A percentile compares a stretch with the other conserved stretches of the same genome.
phyloP scores from a whole-genome alignment of 179 eudicot genomes.

The Patellifolia procumbens region DNA sequence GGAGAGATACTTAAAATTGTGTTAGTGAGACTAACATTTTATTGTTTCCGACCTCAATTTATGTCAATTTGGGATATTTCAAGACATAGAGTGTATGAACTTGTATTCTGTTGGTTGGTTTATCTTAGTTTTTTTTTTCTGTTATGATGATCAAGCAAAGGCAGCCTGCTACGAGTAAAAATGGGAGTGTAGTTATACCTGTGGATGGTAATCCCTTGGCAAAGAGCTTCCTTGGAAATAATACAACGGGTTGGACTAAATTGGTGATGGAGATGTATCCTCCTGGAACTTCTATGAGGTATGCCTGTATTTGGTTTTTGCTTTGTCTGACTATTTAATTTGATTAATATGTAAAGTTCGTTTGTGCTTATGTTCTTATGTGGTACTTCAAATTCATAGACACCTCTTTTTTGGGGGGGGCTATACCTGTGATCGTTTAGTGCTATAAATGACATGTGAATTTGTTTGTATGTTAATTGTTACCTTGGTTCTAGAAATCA shows the following conservation, averaged over 20 bases:
- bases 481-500: not conserved
- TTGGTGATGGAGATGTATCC: constrained; percentile 82
- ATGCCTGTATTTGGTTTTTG: constrained; percentile 12
- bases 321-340: constrained; percentile 17
- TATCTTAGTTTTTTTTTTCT: constrained; percentile 25
- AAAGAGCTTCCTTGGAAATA: constrained; percentile 48
- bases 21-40: not conserved
- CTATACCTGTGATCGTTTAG: no score
- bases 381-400: not conserved
- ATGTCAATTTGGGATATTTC: not conserved
- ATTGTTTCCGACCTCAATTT: not conserved
- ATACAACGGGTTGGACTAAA: constrained; percentile 67
- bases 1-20: not conserved
- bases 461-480: not conserved
- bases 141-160: constrained; percentile 83
- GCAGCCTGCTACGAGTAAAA: constrained; percentile 83
- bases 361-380: not conserved
- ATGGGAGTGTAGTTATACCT: constrained; percentile 47
- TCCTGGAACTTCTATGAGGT: constrained; percentile 76
- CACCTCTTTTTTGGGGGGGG: no score
- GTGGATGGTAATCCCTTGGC: constrained; percentile 52
- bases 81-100: not conserved
- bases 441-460: not conserved
- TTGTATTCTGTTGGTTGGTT: not conserved
- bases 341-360: not conserved